Evolutionary conservation across 768 basidiomycete species (phyloP).

Genomic region (Hirschioporus abietinus): DNA sequence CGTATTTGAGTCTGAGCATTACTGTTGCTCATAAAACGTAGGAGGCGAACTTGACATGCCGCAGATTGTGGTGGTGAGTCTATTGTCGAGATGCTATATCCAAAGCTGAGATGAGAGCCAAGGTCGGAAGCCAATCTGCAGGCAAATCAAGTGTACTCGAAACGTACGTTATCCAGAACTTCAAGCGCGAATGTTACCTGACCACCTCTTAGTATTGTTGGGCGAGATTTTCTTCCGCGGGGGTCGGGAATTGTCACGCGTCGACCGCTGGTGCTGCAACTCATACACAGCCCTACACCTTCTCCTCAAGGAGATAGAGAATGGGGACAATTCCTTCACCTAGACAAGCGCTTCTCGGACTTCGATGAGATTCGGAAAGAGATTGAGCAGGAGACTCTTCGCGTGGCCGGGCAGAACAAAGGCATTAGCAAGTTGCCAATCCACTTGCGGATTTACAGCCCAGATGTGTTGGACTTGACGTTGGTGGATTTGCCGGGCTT

Average conservation of each 20-base stretch:
- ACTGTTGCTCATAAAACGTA: conserved; percentile 26
- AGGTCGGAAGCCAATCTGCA: conserved; percentile 96
- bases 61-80: conserved; percentile 79
- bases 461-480: conserved; percentile 91
- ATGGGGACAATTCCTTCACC: conserved; percentile 96
- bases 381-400: conserved; percentile 96
- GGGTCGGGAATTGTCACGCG: conserved; percentile 95
- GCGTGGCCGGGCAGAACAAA: conserved; percentile 98
- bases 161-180: conserved; percentile 53
- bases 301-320: conserved; percentile 52
- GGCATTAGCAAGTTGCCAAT: conserved; percentile 96
- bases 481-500: conserved; percentile 95
- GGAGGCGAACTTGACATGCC: conserved; percentile 93
- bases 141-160: conserved; percentile 96
- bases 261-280: conserved; percentile 90
- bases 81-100: not conserved
- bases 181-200: not conserved
- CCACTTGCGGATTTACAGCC: conserved; percentile 92
- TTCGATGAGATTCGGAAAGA: conserved; percentile 91
- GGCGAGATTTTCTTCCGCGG: conserved; percentile 83
- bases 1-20: conserved; percentile 6
- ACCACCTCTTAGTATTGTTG: conserved; percentile 67
- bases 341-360: conserved; percentile 96
- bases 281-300: conserved; percentile 83
- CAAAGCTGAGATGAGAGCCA: conserved; percentile 6